Evolutionary conservation across 768 basidiomycete species (phyloP), one percentile per base, ranked within the genome.

Genomic region (Russula virescens): DNA sequence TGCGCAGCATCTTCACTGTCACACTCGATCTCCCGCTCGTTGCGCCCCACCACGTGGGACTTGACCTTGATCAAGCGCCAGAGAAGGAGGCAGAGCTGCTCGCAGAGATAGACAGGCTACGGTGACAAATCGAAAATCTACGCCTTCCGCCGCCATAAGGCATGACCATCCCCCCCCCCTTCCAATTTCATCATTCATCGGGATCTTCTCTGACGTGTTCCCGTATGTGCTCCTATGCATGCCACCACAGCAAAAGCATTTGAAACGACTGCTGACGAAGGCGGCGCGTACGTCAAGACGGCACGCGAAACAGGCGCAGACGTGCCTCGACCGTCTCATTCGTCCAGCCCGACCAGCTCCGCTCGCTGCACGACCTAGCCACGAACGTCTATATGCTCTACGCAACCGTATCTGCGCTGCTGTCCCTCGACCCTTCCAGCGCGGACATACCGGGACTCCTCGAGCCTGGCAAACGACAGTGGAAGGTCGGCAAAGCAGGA

Each of bases 1-100:
- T 94, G 69, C 78, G 92, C 46, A 97, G 96, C 73, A 88, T 94
- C 60, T 96, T 96, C 69, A 82, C 85, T 55, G 80, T 94, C 18
- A 83, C 86, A 0, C 77, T 81, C 3, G 84, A 86, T 63, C 69
- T 91, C 38, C 86, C 86, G 0, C 75, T 92, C 35, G 84, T 92
- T 16, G 79, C 86, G 5, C 88, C 88, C 3, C 90, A 91, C 69
- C 93, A 95, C 60, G 79, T 80, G 55, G 82, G 83, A 0, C 75
- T 93, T 34, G 82, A 93, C 73, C 78, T 95, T 19, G 42, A 78
- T 34, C 35, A 54, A 7, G 80, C 82, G 0, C 76, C 80, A n/a
- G 81, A 87, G 68, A 79, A 81, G 35, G 83, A 73, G 63, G 59
- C 65, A 1, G 72, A 82, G 62, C 73, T 91, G 26, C 75, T 86